These are phyloP conservation scores for Phytophthora citricola DNA, from an alignment of 352 stramenopile genomes.

Conservation along the genomic window DNA sequence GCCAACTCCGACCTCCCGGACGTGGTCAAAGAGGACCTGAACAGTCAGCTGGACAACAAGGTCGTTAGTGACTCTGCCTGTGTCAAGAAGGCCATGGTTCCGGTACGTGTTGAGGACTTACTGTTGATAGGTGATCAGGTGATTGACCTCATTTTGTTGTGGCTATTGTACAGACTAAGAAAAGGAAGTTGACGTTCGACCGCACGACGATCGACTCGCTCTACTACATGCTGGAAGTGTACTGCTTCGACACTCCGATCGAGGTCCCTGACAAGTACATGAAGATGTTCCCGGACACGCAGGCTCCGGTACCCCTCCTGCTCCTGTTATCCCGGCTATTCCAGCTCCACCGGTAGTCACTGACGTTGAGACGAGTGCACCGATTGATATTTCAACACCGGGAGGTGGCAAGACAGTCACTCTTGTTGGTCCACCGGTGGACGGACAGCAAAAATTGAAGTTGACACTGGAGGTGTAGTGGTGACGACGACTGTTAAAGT, in stretches of 20 bases:
- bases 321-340: constrained; percentile 1
- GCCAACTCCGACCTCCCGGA: constrained; percentile 36
- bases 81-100: constrained; percentile 46
- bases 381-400: constrained; percentile 12
- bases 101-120: constrained; percentile 28
- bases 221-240: constrained; percentile 47
- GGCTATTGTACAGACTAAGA: constrained; percentile 31
- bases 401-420: constrained; percentile 12
- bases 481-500: constrained; percentile 11
- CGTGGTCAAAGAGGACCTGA: constrained; percentile 45
- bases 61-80: constrained; percentile 43
- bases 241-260: constrained; percentile 42
- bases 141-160: constrained; percentile 5
- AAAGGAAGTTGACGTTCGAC: constrained; percentile 33
- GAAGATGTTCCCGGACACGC: constrained; percentile 33
- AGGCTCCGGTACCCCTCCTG: constrained; percentile 7
- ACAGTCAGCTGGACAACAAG: constrained; percentile 48
- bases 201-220: constrained; percentile 41
- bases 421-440: constrained; percentile 2
- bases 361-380: background rate
- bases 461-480: constrained; percentile 3
- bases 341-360: background rate
- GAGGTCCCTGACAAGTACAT: constrained; percentile 40
- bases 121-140: too few relatives aligned
- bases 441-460: constrained; percentile 10